These are phyloP conservation scores for Termitomyces sp. DNA, from an alignment of 768 basidiomycete genomes.

Conservation along the genomic window DNA sequence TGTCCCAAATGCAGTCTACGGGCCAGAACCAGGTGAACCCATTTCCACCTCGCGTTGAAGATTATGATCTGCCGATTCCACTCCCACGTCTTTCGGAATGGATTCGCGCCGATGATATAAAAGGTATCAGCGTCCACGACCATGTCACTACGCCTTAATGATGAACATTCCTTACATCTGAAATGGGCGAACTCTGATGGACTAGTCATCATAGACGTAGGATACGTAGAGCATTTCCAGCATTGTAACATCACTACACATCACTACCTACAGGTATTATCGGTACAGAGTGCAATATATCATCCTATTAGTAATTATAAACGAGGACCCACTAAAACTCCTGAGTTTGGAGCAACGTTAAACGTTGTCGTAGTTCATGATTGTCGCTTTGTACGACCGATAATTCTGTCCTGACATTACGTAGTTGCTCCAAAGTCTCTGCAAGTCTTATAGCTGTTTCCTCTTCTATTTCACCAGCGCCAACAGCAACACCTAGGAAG, in stretches of 20 bases:
- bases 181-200: background rate
- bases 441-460: constrained; percentile 47
- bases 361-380: constrained; percentile 42
- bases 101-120: constrained; percentile 44
- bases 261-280: background rate
- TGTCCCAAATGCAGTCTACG: constrained; percentile 21
- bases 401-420: constrained; percentile 41
- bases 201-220: background rate
- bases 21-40: constrained; percentile 20
- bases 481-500: constrained; percentile 65
- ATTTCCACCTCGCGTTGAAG: constrained; percentile 40
- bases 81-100: constrained; percentile 50
- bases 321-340: too few species aligned
- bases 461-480: constrained; percentile 70
- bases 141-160: constrained; percentile 19
- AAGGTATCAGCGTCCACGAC: constrained; percentile 23
- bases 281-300: background rate
- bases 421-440: constrained; percentile 48
- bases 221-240: constrained; percentile 6
- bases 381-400: constrained; percentile 52
- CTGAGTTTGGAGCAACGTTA: constrained; percentile 18
- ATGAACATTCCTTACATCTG: background rate
- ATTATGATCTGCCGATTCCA: constrained; percentile 59
- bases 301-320: background rate
- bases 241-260: constrained; percentile 7